Percentiles rank a stretch among this genome's conserved stretches.
phyloP scores from a whole-genome alignment of 2,329 filamentous ascomycete species.

The Dactylellina sp. region DNA sequence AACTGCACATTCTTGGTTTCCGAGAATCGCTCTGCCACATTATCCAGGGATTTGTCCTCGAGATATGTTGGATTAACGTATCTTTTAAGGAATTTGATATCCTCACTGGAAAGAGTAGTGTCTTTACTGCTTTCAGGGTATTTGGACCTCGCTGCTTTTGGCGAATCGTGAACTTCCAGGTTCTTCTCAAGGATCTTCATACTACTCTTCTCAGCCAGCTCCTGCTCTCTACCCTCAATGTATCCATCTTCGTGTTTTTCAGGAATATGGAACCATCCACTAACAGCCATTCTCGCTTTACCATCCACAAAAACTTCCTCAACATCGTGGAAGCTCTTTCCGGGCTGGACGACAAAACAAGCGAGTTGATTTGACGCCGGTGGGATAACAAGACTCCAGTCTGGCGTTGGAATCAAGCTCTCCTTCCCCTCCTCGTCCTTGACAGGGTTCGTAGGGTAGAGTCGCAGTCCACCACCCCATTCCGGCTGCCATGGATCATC shows the following conservation, averaged over 20 bases:
- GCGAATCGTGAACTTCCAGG: conserved; percentile 90
- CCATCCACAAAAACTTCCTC: conserved; percentile 93
- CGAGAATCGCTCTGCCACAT: conserved; percentile 81
- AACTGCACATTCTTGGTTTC: conserved; percentile 87
- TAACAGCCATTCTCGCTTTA: conserved; percentile 94
- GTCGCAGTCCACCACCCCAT: conserved; percentile 90
- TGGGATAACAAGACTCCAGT: conserved; percentile 84
- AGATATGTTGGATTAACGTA: conserved; percentile 92
- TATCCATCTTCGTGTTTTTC: conserved; percentile 94
- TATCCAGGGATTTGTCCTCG: conserved; percentile 88
- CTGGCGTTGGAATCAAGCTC: conserved; percentile 82
- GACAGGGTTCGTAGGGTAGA: conserved; percentile 79
- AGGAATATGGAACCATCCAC: conserved; percentile 98
- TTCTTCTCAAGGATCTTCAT: conserved; percentile 93
- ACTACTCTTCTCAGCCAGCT: conserved; percentile 87
- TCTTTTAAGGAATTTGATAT: conserved; percentile 88
- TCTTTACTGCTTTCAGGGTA: conserved; percentile 66
- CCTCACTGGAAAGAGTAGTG: conserved; percentile 77
- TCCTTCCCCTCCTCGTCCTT: conserved; percentile 73
- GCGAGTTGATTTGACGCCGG: conserved; percentile 97
- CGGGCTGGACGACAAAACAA: conserved; percentile 97
- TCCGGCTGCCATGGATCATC: conserved; percentile 88
- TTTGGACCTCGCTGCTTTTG: conserved; percentile 60
- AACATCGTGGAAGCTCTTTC: conserved; percentile 99
- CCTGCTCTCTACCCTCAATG: conserved; percentile 86